Base-by-base conservation (phyloP, 345 rosid genomes). In the Gynandropsis gynandra region DNA sequence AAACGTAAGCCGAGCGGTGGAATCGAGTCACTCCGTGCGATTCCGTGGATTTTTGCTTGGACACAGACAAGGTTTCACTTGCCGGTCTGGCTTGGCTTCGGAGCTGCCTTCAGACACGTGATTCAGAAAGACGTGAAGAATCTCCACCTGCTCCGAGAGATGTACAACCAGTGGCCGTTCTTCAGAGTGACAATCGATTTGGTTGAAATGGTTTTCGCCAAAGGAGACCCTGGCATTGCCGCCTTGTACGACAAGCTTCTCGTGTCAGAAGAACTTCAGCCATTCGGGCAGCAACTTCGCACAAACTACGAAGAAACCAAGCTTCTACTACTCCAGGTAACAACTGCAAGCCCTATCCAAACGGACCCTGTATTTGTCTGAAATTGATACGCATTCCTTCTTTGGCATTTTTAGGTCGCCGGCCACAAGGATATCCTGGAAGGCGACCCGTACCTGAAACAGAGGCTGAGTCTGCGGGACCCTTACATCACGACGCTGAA, bases 11-110 rank as follows among this genome's bases (percentile, higher is more conserved):
- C 93, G 2, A 85, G 93, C n/a, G 95, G 97, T 54, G 98, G 98
- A 21, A 92, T 92, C 5, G 98, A 87, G 58, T 82, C 95, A 29
- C 87, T 92, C n/a, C 87, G 98, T 41, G 97, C 98, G 10, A 92
- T 92, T 62, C 98, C 98, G 1, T 92, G 98, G 98, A 87, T 92
- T 64, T 92, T 92, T 70, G 98, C 97, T 1, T 92, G 98, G 98
- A 87, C 98, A 12, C 97, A 92, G 67, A 87, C 96, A 4, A 85
- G 98, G 68, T 92, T 92, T 52, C 97, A 87, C 63, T 77, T 92
- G 21, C 98, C 97, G 0, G 95, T 87, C 9, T 87, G 98, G 98
- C 95, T 92, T 48, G 98, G 98, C 47, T 85, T 87, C 49, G 87
- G 98, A 52, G 79, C 76, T 1, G 97, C 97, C 36, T 92, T 92